phyloP scores from a whole-genome alignment of 2,329 filamentous ascomycete genomes.

The Cercospora brassicicola region DNA sequence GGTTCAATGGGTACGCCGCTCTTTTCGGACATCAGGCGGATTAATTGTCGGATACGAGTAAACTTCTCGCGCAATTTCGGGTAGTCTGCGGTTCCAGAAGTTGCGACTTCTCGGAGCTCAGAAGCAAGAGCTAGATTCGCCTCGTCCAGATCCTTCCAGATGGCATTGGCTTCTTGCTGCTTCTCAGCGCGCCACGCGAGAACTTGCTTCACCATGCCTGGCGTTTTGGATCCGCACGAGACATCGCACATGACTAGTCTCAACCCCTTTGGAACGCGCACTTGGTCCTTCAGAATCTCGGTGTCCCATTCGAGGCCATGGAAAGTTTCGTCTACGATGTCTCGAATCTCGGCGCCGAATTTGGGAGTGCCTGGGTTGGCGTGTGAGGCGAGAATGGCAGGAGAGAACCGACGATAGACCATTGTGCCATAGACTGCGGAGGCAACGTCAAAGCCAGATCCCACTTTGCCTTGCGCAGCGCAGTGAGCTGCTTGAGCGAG shows the following conservation, averaged over 20 bases:
- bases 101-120: slow-evolving; percentile 58
- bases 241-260: slow-evolving; percentile 92
- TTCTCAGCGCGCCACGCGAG: slow-evolving; percentile 74
- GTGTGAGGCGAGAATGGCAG: slow-evolving; percentile 65
- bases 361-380: slow-evolving; percentile 65
- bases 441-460: slow-evolving; percentile 92
- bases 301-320: slow-evolving; percentile 68
- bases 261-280: slow-evolving; percentile 70
- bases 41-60: slow-evolving; percentile 56
- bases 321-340: slow-evolving; percentile 63
- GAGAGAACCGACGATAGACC: slow-evolving; percentile 88
- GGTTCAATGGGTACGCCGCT: slow-evolving; percentile 89
- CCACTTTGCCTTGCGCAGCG: slow-evolving; percentile 93
- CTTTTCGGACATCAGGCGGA: slow-evolving; percentile 72
- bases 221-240: slow-evolving; percentile 88
- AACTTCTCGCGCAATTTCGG: slow-evolving; percentile 55
- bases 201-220: slow-evolving; percentile 92
- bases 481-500: slow-evolving; percentile 92
- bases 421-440: slow-evolving; percentile 90
- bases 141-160: slow-evolving; percentile 75
- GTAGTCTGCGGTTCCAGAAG: slow-evolving; percentile 52
- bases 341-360: slow-evolving; percentile 66
- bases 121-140: slow-evolving; percentile 70
- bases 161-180: slow-evolving; percentile 59
- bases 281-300: slow-evolving; percentile 67